Evolutionary conservation across 768 basidiomycete species (phyloP).

Genomic region (Lentinula lateritia): DNA sequence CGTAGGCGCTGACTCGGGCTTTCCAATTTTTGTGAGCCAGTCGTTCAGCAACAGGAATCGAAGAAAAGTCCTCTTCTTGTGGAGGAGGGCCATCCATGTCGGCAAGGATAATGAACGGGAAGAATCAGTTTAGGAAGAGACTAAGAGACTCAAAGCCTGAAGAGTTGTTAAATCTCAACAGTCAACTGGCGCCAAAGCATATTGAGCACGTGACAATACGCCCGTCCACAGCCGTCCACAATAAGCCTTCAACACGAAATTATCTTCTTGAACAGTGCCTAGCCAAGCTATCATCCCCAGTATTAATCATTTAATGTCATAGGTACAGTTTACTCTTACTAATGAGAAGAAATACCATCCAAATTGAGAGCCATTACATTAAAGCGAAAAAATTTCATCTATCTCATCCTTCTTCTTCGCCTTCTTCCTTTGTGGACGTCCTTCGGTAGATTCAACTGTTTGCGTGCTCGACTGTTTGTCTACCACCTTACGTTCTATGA

Average conservation of each 20-base stretch:
- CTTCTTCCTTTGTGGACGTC: slow-evolving; percentile 23
- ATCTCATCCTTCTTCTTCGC: slow-evolving; percentile 51
- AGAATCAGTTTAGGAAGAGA: background rate
- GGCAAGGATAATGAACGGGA: background rate
- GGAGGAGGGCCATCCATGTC: slow-evolving; percentile 88
- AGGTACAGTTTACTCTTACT: background rate
- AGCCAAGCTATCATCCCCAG: too few relatives aligned
- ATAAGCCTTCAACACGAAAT: too few relatives aligned
- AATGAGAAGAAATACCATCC: too few relatives aligned
- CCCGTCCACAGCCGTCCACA: too few relatives aligned
- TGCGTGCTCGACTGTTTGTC: slow-evolving; percentile 2
- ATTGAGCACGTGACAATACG: too few relatives aligned
- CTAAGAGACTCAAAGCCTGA: background rate
- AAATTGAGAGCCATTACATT: too few relatives aligned
- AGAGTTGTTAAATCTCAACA: background rate
- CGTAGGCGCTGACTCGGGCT: slow-evolving; percentile 91
- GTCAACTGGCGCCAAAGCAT: too few relatives aligned
- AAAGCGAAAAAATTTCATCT: slow-evolving; percentile 59
- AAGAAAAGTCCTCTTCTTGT: slow-evolving; percentile 89
- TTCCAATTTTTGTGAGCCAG: slow-evolving; percentile 99
- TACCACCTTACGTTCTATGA: background rate
- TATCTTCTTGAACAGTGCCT: too few relatives aligned
- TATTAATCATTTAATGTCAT: too few relatives aligned
- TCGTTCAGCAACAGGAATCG: slow-evolving; percentile 71
- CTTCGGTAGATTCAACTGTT: background rate